Conservation (phyloP, 768 basidiomycete genomes). For the Tephrocybe sp. region DNA sequence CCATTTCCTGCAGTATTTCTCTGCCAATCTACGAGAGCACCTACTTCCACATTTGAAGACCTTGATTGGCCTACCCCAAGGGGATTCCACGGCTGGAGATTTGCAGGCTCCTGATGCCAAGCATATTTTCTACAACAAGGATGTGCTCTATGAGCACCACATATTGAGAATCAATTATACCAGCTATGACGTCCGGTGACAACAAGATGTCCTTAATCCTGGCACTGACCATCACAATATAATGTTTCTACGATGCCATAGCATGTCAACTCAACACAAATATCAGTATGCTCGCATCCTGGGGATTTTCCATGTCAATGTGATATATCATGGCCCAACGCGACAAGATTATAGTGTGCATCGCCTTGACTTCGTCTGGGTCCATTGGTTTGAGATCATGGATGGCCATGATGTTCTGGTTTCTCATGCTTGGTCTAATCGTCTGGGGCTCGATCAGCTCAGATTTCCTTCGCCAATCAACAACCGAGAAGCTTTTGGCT, state of each 20-base stretch:
- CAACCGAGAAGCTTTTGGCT: constrained; percentile 19
- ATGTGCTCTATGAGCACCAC: not conserved
- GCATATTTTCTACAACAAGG: not conserved
- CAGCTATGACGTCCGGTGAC: no score
- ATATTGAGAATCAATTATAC: not conserved
- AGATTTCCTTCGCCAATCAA: constrained; percentile 9
- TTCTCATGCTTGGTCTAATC: not conserved
- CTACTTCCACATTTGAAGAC: not conserved
- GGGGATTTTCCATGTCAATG: constrained; percentile 21
- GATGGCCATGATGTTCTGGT: not conserved
- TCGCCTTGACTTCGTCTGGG: constrained; percentile 17
- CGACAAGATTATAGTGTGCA: not conserved
- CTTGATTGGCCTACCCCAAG: not conserved
- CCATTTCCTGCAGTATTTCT: not conserved
- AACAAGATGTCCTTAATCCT: no score
- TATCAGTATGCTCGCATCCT: constrained; percentile 18
- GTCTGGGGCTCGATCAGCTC: not conserved
- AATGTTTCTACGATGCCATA: no score
- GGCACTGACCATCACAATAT: no score
- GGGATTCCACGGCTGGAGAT: not conserved
- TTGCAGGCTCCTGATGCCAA: not conserved
- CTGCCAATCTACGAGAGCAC: not conserved
- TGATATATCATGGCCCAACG: not conserved
- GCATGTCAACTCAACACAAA: not conserved
- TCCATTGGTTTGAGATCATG: constrained; percentile 7